Evolutionary conservation across 2,329 filamentous ascomycete genomes (phyloP), one percentile per base, ranked within the genome.

Genomic region (Pseudogymnoascus sp.): DNA sequence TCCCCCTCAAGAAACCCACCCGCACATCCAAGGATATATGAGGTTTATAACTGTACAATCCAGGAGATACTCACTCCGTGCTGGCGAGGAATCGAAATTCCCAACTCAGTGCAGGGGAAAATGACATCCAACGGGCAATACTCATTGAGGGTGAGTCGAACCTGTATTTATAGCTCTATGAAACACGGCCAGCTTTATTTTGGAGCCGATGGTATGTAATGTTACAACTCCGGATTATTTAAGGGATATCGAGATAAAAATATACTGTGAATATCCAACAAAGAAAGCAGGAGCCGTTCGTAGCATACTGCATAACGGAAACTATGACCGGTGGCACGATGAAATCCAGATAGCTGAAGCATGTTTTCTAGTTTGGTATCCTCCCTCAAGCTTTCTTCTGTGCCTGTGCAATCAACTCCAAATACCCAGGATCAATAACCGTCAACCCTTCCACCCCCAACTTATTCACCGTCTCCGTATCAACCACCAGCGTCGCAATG

Each of bases 401-500:
- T 33, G 50, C n/a, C 40, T 50, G 37, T n/a, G 38, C 66, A 65
- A 74, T 61, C 70, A 75, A 42, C 50, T 67, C 65, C 60, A 62
- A 66, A 63, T 74, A 75, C 64, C 74, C 72, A 61, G 72, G 70
- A 68, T 76, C 75, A 67, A 76, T 69, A 24, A 75, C 69, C 11
- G 75, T 68, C 19, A 76, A 62, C 3, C 67, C 69, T 26, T 26
- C 68, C 62, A 71, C 65, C 0, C 74, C 73, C 33, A 71, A 67
- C 37, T 70, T 68, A 65, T 76, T 74, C 4, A 78, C 61, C 11
- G 70, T 66, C 29, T 76, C 73, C 0, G 77, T 77, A 26, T 81
- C 77, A 8, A 80, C 64, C 0, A 81, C 69, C 21, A 80, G 64
- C 1, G 70, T 75, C 1, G 74, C 79, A 4, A 79, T 64, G 26